These are phyloP conservation scores for Cytidiella melzeri DNA, from an alignment of 768 basidiomycete genomes.

Conservation along the genomic window DNA sequence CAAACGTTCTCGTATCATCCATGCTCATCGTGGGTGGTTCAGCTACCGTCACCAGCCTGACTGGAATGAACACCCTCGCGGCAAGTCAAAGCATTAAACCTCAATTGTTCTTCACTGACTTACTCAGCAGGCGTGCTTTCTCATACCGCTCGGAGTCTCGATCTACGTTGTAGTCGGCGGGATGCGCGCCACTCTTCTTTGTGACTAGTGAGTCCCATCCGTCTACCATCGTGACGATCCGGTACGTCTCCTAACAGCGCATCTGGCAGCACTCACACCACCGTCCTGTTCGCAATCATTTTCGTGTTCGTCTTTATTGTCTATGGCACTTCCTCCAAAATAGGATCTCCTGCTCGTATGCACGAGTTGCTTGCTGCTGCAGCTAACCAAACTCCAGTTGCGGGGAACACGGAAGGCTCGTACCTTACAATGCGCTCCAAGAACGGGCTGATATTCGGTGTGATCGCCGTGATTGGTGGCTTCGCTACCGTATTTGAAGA, in stretches of 20 bases:
- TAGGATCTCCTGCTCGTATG: constrained; percentile 79
- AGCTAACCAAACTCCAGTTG: constrained; percentile 49
- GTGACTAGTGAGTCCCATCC: constrained; percentile 64
- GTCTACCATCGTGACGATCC: not conserved
- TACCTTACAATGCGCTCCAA: constrained; percentile 58
- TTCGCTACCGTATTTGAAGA: constrained; percentile 62
- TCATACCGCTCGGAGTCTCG: constrained; percentile 82
- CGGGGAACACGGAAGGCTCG: constrained; percentile 79
- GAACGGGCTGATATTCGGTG: constrained; percentile 57
- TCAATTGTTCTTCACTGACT: not conserved
- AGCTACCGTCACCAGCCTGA: constrained; percentile 82
- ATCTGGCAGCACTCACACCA: constrained; percentile 70
- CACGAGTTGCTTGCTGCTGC: constrained; percentile 65
- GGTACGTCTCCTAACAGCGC: not conserved
- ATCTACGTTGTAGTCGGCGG: constrained; percentile 86
- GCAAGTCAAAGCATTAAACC: constrained; percentile 25
- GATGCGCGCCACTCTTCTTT: constrained; percentile 80
- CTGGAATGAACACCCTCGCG: constrained; percentile 86
- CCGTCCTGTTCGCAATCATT: constrained; percentile 83
- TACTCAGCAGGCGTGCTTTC: constrained; percentile 67
- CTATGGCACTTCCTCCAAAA: constrained; percentile 72
- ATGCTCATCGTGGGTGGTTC: constrained; percentile 78
- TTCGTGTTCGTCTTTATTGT: constrained; percentile 71
- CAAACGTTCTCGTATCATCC: constrained; percentile 85
- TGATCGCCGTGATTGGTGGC: constrained; percentile 86